phyloP scores from a whole-genome alignment of 1,139 yeast species.

The Suhomyces coccinellae region DNA sequence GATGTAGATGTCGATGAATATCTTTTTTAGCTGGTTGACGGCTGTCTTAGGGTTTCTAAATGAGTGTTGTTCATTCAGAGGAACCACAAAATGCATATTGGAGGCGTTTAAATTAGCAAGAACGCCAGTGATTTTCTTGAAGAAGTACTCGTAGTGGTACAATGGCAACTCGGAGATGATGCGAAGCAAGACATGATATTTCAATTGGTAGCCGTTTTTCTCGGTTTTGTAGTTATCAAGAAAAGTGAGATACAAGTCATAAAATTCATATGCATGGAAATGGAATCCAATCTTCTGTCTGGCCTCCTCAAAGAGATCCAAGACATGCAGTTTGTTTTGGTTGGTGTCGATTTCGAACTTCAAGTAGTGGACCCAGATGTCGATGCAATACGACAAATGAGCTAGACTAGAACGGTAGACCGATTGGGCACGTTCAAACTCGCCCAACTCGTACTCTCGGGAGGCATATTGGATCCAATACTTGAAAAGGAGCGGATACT shows the following conservation, averaged over 20 bases:
- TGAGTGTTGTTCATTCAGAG: conserved; percentile 22
- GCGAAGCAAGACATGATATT: conserved; percentile 53
- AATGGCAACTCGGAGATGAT: conserved; percentile 69
- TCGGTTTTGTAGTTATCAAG: conserved; percentile 39
- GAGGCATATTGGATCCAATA: conserved; percentile 81
- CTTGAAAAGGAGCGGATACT: conserved; percentile 71
- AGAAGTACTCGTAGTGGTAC: conserved; percentile 71
- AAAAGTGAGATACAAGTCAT: conserved; percentile 67
- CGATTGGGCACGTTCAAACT: conserved; percentile 46
- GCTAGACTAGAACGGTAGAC: conserved; percentile 58
- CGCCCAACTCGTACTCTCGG: conserved; percentile 62
- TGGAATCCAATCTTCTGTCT: conserved; percentile 67
- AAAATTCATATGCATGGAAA: conserved; percentile 71
- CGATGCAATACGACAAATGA: conserved; percentile 55
- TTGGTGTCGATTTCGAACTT: conserved; percentile 51
- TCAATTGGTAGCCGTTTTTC: conserved; percentile 31
- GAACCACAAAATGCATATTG: conserved; percentile 17
- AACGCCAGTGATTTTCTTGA: conserved; percentile 38
- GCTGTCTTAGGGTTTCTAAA: conserved; percentile 21
- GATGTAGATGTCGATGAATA: conserved; percentile 53
- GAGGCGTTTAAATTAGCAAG: conserved; percentile 37
- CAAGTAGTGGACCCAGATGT: conserved; percentile 74
- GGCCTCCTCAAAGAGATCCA: conserved; percentile 61
- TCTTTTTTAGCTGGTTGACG: conserved; percentile 41
- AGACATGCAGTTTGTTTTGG: conserved; percentile 31